Evolutionary conservation across 2,329 filamentous ascomycete genomes (phyloP).

Genomic region (Epichloe coenophiala): DNA sequence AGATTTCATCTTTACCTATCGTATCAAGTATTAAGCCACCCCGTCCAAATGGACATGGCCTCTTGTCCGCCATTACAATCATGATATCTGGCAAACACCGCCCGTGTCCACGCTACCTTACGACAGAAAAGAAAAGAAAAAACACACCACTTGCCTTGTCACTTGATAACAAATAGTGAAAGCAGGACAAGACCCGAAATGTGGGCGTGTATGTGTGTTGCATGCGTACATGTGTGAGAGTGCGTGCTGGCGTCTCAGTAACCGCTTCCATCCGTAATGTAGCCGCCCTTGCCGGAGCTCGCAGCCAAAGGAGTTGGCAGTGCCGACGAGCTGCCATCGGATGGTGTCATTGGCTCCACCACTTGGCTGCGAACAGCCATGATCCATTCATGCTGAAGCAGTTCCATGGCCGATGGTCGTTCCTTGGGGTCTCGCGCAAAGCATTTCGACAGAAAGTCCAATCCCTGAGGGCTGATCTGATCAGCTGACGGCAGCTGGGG

Average conservation of each 20-base stretch:
- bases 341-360: constrained; percentile 50
- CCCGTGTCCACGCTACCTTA: too few species aligned
- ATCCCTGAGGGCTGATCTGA: constrained; percentile 69
- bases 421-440: constrained; percentile 73
- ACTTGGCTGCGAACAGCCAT: constrained; percentile 51
- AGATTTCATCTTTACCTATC: too few species aligned
- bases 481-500: constrained; percentile 71
- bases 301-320: constrained; percentile 22
- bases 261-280: constrained; percentile 13
- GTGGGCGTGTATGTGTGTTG: neutral
- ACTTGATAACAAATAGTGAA: neutral
- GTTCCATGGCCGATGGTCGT: constrained; percentile 69
- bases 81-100: too few species aligned
- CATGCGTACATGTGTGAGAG: neutral
- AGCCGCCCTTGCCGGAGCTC: constrained; percentile 17
- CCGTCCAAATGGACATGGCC: too few species aligned
- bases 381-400: constrained; percentile 90
- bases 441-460: constrained; percentile 80
- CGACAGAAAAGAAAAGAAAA: too few species aligned
- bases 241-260: neutral
- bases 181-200: neutral
- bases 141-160: too few species aligned
- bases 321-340: constrained; percentile 34
- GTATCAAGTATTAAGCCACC: too few species aligned
- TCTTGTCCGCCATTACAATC: too few species aligned